These are phyloP conservation scores for Penicillium polonicum DNA, from an alignment of 2,329 filamentous ascomycete genomes.

Conservation along the genomic window DNA sequence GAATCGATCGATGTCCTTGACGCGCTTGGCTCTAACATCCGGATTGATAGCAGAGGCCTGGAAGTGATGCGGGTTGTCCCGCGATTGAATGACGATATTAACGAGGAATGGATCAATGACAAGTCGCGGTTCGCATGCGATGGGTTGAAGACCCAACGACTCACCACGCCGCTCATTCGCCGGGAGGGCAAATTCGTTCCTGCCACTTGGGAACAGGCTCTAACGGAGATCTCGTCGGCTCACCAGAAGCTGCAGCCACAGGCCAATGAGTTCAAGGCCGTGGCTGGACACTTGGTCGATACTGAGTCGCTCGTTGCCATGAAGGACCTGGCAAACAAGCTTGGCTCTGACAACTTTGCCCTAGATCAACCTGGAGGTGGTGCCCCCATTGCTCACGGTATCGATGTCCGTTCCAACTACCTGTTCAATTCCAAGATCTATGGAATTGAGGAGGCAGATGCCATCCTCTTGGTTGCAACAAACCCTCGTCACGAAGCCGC, in stretches of 20 bases:
- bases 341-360: constrained; percentile 92
- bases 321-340: constrained; percentile 95
- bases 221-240: constrained; percentile 80
- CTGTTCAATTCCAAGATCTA: constrained; percentile 94
- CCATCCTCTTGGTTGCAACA: constrained; percentile 86
- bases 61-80: constrained; percentile 96
- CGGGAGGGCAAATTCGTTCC: constrained; percentile 88
- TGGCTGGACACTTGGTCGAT: constrained; percentile 88
- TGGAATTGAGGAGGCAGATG: constrained; percentile 91
- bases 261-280: constrained; percentile 92
- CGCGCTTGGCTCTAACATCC: constrained; percentile 88
- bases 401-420: constrained; percentile 93
- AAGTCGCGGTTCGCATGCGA: constrained; percentile 96
- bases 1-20: constrained; percentile 95
- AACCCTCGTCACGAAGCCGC: constrained; percentile 95
- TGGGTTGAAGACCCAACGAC: constrained; percentile 89
- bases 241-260: constrained; percentile 77
- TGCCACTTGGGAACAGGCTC: constrained; percentile 90
- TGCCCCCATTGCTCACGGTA: constrained; percentile 82
- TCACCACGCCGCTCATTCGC: constrained; percentile 88
- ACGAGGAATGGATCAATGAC: constrained; percentile 99
- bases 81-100: constrained; percentile 93
- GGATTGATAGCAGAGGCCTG: constrained; percentile 86
- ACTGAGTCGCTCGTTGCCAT: constrained; percentile 91
- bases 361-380: constrained; percentile 85